phyloP scores from a whole-genome alignment of 1,139 yeast species.

The Magnusiomyces paraingens region DNA sequence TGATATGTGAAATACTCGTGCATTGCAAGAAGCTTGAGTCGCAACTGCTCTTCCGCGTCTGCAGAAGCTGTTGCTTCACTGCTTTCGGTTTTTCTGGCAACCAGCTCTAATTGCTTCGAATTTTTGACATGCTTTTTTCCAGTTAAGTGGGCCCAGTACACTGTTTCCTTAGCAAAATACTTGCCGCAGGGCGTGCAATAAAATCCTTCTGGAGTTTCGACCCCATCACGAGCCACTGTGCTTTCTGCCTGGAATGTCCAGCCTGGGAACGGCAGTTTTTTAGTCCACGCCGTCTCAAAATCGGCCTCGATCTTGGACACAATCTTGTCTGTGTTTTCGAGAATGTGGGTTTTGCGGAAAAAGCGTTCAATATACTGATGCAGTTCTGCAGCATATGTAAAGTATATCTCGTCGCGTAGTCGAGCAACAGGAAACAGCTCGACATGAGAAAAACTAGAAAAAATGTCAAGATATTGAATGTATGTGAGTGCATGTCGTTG shows the following conservation, averaged over 20 bases:
- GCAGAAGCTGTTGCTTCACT: neutral
- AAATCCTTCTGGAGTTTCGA: constrained; percentile 17
- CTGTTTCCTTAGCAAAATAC: constrained; percentile 56
- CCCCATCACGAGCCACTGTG: constrained; percentile 9
- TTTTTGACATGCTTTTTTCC: constrained; percentile 76
- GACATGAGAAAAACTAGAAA: constrained; percentile 39
- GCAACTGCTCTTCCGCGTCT: constrained; percentile 14
- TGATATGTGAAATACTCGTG: constrained; percentile 37
- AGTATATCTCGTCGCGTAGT: constrained; percentile 35
- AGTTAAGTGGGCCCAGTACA: constrained; percentile 58
- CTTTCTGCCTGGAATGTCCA: constrained; percentile 16
- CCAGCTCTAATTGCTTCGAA: constrained; percentile 17
- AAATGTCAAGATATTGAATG: constrained; percentile 44
- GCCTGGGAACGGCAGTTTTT: constrained; percentile 20
- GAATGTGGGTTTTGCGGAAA: constrained; percentile 45
- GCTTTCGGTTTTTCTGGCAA: neutral
- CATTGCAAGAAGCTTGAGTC: constrained; percentile 17
- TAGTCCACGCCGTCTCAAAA: constrained; percentile 30
- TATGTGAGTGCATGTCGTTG: constrained; percentile 35
- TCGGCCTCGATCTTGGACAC: constrained; percentile 34
- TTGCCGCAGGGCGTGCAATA: constrained; percentile 65
- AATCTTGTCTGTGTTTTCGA: constrained; percentile 38
- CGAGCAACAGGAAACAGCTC: constrained; percentile 20
- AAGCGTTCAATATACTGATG: constrained; percentile 43
- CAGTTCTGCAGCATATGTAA: constrained; percentile 41